Percentiles rank a stretch among this genome's conserved stretches.
Evolutionary conservation across 1,139 yeast species (phyloP).

Genomic region (Kodamaea suecica): DNA sequence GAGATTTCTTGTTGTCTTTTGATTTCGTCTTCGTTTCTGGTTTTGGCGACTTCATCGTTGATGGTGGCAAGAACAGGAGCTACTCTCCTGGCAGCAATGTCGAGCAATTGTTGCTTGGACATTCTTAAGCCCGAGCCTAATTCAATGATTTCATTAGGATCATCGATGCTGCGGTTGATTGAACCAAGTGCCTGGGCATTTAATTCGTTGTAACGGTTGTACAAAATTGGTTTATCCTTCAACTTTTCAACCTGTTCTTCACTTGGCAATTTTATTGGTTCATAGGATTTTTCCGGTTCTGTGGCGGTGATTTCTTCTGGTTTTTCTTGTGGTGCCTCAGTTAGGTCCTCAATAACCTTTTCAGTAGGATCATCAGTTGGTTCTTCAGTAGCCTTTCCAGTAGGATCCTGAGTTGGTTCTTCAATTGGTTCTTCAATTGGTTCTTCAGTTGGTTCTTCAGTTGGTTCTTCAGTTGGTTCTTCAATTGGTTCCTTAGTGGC

Average conservation of each 20-base stretch:
- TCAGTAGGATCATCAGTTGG: slow-evolving; percentile 10
- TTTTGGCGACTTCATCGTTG: slow-evolving; percentile 49
- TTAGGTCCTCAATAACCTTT: too few species aligned
- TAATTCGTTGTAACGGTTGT: slow-evolving; percentile 47
- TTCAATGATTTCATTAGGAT: slow-evolving; percentile 49
- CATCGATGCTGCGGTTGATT: slow-evolving; percentile 43
- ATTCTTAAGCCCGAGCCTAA: slow-evolving; percentile 55
- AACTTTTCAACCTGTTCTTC: slow-evolving; percentile 42
- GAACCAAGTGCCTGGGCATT: slow-evolving; percentile 49
- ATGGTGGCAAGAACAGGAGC: slow-evolving; percentile 53
- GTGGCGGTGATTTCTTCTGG: slow-evolving; percentile 6
- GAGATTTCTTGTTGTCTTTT: slow-evolving; percentile 41
- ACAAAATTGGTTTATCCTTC: slow-evolving; percentile 48
- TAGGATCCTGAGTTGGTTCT: slow-evolving; percentile 5
- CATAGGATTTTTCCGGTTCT: slow-evolving; percentile 30
- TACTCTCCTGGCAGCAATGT: slow-evolving; percentile 54
- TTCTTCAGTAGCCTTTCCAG: slow-evolving; percentile 4
- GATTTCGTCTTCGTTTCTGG: slow-evolving; percentile 46
- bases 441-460: slow-evolving; percentile 12
- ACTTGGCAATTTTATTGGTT: slow-evolving; percentile 34
- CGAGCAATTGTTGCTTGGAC: slow-evolving; percentile 55
- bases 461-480: slow-evolving; percentile 9
- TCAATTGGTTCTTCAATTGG: slow-evolving; percentile 11
- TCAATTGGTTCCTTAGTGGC: slow-evolving; percentile 6
- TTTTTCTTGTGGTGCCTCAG: slow-evolving; percentile 9